These are phyloP conservation scores for Claviceps pusilla DNA, from an alignment of 2,329 filamentous ascomycete species.

Conservation along the genomic window DNA sequence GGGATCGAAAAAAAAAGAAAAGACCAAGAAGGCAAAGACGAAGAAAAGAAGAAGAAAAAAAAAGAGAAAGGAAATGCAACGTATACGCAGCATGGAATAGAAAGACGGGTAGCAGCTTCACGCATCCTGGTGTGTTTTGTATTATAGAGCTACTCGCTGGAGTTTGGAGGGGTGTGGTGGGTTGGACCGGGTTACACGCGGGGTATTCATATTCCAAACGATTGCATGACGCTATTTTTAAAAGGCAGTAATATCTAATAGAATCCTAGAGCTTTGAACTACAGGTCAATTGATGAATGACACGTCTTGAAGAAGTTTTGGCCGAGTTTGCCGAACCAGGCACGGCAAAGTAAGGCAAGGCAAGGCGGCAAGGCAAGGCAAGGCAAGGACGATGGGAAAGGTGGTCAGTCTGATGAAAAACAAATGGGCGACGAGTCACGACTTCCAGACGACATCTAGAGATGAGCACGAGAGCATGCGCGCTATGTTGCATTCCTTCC, in stretches of 20 bases:
- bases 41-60: neutral
- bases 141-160: conserved; percentile 1
- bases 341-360: neutral
- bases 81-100: neutral
- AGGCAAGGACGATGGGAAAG: neutral
- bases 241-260: conserved; percentile 3
- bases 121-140: neutral
- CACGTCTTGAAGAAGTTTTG: neutral
- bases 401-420: neutral
- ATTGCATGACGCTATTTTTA: neutral
- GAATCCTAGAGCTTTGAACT: neutral
- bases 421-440: neutral
- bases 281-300: neutral
- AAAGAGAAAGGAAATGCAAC: neutral
- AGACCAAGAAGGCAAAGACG: neutral
- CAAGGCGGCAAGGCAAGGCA: neutral
- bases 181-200: neutral
- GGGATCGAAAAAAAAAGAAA: neutral
- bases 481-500: neutral
- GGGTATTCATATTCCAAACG: neutral
- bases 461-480: neutral
- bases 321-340: no score
- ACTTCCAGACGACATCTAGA: neutral
- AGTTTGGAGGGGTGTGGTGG: neutral
- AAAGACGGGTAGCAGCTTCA: neutral